Evolutionary conservation across 2,329 filamentous ascomycete species (phyloP).

Genomic region (Penicillium paneum): DNA sequence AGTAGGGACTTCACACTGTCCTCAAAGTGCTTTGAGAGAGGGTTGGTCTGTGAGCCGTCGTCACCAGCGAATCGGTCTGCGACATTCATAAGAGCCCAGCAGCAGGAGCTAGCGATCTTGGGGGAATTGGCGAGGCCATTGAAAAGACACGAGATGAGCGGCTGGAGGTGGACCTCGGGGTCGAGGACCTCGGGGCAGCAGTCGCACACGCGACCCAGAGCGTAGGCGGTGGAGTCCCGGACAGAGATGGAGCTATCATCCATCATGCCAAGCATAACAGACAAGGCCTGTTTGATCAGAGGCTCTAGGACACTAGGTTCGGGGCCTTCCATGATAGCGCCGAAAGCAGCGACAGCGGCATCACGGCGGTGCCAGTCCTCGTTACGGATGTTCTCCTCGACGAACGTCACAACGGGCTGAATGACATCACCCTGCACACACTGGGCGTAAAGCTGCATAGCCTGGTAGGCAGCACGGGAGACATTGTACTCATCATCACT

Average conservation of each 20-base stretch:
- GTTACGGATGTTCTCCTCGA: constrained; percentile 82
- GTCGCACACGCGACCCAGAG: constrained; percentile 93
- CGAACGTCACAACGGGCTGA: constrained; percentile 80
- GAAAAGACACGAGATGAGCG: constrained; percentile 84
- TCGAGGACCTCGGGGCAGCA: constrained; percentile 90
- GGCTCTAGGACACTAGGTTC: constrained; percentile 89
- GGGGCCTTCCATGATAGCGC: constrained; percentile 97
- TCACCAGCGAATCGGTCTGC: constrained; percentile 93
- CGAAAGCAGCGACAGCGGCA: constrained; percentile 93
- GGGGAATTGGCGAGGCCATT: constrained; percentile 82
- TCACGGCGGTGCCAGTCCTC: constrained; percentile 96
- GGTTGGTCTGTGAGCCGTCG: constrained; percentile 71
- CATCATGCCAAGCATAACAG: constrained; percentile 89
- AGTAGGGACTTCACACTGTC: constrained; percentile 83
- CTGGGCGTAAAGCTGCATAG: constrained; percentile 90
- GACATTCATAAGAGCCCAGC: constrained; percentile 98
- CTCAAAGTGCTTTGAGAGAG: constrained; percentile 88
- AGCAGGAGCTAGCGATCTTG: constrained; percentile 98
- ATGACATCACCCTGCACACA: constrained; percentile 83
- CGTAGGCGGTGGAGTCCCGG: constrained; percentile 92
- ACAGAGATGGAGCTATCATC: constrained; percentile 85
- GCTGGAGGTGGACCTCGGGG: constrained; percentile 73
- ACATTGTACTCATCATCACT: constrained; percentile 97
- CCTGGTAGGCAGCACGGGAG: constrained; percentile 92
- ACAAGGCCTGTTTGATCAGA: constrained; percentile 91